A percentile compares a stretch with the other conserved stretches of the same genome.
Evolutionary conservation across 106 monocot species (phyloP).

Genomic region (Allium sativum): DNA sequence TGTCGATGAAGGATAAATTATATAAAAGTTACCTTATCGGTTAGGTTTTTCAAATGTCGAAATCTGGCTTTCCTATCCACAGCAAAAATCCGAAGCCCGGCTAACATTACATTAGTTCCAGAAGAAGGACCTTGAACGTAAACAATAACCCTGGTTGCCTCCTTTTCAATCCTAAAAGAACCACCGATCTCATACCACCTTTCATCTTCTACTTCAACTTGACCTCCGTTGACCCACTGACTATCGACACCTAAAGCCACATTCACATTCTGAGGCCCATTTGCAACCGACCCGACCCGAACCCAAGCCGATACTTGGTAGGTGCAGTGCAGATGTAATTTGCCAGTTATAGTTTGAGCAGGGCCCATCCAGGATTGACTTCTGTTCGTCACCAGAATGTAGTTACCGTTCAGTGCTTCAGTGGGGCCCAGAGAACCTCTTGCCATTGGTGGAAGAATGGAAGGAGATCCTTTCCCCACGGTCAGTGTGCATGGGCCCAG

Average conservation of each 20-base stretch:
- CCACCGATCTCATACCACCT: conserved; percentile 88
- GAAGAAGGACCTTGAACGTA: conserved; percentile 71
- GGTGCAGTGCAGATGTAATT: conserved; percentile 37
- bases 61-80: conserved; percentile 73
- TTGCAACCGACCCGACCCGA: conserved; percentile 36
- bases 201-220: conserved; percentile 48
- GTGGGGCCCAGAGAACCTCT: conserved; percentile 40
- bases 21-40: conserved; percentile 47
- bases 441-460: conserved; percentile 47
- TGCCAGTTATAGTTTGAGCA: conserved; percentile 62
- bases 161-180: conserved; percentile 69
- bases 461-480: conserved; percentile 51
- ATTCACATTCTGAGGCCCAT: conserved; percentile 61
- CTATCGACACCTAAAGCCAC: conserved; percentile 55
- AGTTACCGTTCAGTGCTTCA: conserved; percentile 39
- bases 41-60: conserved; percentile 48
- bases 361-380: conserved; percentile 87
- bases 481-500: conserved; percentile 65
- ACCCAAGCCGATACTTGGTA: conserved; percentile 92
- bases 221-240: conserved; percentile 75
- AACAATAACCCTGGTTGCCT: conserved; percentile 41
- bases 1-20: no score
- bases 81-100: conserved; percentile 72
- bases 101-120: conserved; percentile 81
- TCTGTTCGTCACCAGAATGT: conserved; percentile 49